Evolutionary conservation across 169 alveolate species (phyloP).

Genomic region (Cryptosporidium tyzzeri): DNA sequence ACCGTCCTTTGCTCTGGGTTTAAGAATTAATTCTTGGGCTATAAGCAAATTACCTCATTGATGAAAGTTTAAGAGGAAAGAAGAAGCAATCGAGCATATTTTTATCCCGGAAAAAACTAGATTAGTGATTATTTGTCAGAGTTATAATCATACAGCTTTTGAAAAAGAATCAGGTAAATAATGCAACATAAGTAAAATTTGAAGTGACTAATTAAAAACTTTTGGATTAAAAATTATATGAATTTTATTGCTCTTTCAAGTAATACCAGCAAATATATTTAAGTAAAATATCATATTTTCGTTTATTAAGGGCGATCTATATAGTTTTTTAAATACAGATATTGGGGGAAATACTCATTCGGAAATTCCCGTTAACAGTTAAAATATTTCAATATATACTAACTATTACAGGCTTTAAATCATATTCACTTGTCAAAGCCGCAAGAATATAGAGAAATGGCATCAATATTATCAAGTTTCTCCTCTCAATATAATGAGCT

Average conservation of each 20-base stretch:
- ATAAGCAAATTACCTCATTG: not conserved
- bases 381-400: not conserved
- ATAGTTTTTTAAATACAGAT: not conserved
- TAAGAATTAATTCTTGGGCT: not conserved
- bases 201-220: not conserved
- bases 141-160: not conserved
- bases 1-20: not conserved
- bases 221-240: not conserved
- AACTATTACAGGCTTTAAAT: not conserved
- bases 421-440: not conserved
- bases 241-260: not conserved
- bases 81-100: not conserved
- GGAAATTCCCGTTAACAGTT: not conserved
- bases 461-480: conserved; percentile 49
- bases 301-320: not conserved
- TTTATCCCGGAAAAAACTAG: not conserved
- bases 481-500: conserved; percentile 79
- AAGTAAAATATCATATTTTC: not conserved
- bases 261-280: not conserved
- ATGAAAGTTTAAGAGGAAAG: not conserved
- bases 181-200: not conserved
- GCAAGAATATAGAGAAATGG: conserved; percentile 15
- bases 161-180: conserved; percentile 4
- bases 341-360: not conserved
- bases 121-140: not conserved